phyloP scores from a whole-genome alignment of 768 basidiomycete genomes.

The Sarcodon aspratus region DNA sequence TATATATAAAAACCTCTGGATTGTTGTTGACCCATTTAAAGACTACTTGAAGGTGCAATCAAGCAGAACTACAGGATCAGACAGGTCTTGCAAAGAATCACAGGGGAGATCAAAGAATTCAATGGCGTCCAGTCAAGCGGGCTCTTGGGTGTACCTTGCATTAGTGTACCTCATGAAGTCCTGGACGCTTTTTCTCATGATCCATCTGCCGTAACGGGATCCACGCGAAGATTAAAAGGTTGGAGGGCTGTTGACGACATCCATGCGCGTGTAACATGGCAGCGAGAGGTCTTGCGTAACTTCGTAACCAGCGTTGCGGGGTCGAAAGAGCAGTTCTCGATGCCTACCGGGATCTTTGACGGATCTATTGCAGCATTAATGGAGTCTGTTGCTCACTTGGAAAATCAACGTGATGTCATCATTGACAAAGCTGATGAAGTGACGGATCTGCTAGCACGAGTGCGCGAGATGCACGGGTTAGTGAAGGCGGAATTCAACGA shows the following conservation, averaged over 20 bases:
- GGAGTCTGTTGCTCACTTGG: slow-evolving; percentile 37
- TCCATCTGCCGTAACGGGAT: slow-evolving; percentile 62
- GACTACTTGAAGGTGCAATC: slow-evolving; percentile 47
- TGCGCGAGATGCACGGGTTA: slow-evolving; percentile 39
- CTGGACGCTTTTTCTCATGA: slow-evolving; percentile 70
- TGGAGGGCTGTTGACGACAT: slow-evolving; percentile 76
- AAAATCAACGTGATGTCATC: slow-evolving; percentile 33
- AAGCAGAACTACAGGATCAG: slow-evolving; percentile 58
- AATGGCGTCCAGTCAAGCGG: slow-evolving; percentile 44
- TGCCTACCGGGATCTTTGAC: slow-evolving; percentile 26
- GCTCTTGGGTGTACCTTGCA: slow-evolving; percentile 34
- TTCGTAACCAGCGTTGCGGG: slow-evolving; percentile 1
- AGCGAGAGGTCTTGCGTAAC: slow-evolving; percentile 30
- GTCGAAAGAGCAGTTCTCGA: slow-evolving; percentile 20
- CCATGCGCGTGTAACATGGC: slow-evolving; percentile 45
- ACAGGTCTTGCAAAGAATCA: slow-evolving; percentile 56
- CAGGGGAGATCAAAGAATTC: slow-evolving; percentile 51
- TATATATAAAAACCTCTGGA: not conserved
- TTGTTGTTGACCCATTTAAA: slow-evolving; percentile 16
- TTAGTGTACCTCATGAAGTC: slow-evolving; percentile 48
- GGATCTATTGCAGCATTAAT: slow-evolving; percentile 41
- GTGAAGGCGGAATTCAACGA: slow-evolving; percentile 60
- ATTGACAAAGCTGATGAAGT: slow-evolving; percentile 36
- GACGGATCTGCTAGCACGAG: slow-evolving; percentile 32
- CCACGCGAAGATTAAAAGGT: slow-evolving; percentile 46